Base-by-base conservation (phyloP, 2,329 filamentous ascomycete species). In the Lasiodiplodia theobromae region DNA sequence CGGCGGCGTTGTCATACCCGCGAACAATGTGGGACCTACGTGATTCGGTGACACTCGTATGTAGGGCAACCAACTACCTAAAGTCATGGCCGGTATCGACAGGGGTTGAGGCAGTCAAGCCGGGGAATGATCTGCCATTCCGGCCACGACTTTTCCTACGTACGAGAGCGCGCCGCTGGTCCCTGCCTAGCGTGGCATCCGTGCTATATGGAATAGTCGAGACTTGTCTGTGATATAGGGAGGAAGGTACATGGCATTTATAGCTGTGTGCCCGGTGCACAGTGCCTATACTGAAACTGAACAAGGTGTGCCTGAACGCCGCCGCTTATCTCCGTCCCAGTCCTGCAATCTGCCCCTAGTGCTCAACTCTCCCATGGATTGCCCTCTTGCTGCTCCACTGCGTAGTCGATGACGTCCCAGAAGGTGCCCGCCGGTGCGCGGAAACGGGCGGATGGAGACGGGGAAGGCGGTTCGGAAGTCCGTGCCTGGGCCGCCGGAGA, bases 311-410 rank as follows among this genome's bases (percentile, higher is more conserved):
- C 57, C 38, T 31, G 38, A 31, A n/a, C 18, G 8, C 23, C 57
- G 14, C 31, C 44, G 38, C 38, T 62, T 47, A 38, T 47, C 38
- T 47, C 21, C 57, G 23, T 6, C 12, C 14, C 16, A 31, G n/a
- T 62, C 57, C 57, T 62, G 57, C 57, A 62, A 62, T 62, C 57
- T 62, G 38, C 57, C 57, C 57, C 57, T 34, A 34, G 7, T 62
- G 6, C 38, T 47, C 38, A 47, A 8, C 31, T 31, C 21, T 2
- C 37, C 23, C 57, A 44, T 21, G 54, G 34, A 40, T 57, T 57
- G 34, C 54, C 52, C 14, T 34, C 52, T 34, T 54, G 23, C 18
- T 54, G 23, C 28, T 54, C 52, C 5, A 54, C 16, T 2, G 52
- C 52, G 14, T 34, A 31, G 31, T 54, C 52, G 7, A 54, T 54